Evolutionary conservation across 495 filamentous ascomycete genomes (phyloP).

Genomic region (Talaromyces proteolyticus): DNA sequence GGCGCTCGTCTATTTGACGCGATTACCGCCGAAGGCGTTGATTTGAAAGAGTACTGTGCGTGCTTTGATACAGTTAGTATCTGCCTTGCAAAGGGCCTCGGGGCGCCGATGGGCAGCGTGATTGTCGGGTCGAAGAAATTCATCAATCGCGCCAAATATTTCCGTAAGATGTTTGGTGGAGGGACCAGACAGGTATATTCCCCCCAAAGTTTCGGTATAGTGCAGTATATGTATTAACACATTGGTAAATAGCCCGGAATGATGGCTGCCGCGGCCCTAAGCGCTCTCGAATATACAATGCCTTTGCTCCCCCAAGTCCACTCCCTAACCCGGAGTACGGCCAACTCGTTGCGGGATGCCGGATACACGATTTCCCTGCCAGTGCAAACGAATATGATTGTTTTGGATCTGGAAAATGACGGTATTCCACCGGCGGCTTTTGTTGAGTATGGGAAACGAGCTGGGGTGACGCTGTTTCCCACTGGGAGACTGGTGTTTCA

Average conservation of each 20-base stretch:
- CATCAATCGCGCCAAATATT: constrained; percentile 56
- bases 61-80: constrained; percentile 65
- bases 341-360: constrained; percentile 6
- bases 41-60: constrained; percentile 54
- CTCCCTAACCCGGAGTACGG: constrained; percentile 7
- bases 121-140: constrained; percentile 51
- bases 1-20: constrained; percentile 70
- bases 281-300: constrained; percentile 30
- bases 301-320: constrained; percentile 10
- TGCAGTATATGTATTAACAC: background rate
- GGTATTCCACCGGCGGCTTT: constrained; percentile 38
- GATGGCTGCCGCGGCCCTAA: constrained; percentile 21
- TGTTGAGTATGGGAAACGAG: constrained; percentile 40
- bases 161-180: constrained; percentile 68
- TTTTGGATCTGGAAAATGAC: constrained; percentile 56
- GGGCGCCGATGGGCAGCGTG: constrained; percentile 69
- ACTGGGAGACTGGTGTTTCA: constrained; percentile 16
- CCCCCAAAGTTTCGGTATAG: background rate
- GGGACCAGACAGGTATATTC: constrained; percentile 53
- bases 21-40: constrained; percentile 39
- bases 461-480: constrained; percentile 44
- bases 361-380: constrained; percentile 55
- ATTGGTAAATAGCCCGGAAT: constrained; percentile 29
- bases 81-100: constrained; percentile 73
- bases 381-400: constrained; percentile 79